Percentiles rank a stretch among this genome's conserved stretches.
These are phyloP conservation scores for Aspergillus sergii DNA, from an alignment of 2,329 filamentous ascomycete species.

Conservation along the genomic window DNA sequence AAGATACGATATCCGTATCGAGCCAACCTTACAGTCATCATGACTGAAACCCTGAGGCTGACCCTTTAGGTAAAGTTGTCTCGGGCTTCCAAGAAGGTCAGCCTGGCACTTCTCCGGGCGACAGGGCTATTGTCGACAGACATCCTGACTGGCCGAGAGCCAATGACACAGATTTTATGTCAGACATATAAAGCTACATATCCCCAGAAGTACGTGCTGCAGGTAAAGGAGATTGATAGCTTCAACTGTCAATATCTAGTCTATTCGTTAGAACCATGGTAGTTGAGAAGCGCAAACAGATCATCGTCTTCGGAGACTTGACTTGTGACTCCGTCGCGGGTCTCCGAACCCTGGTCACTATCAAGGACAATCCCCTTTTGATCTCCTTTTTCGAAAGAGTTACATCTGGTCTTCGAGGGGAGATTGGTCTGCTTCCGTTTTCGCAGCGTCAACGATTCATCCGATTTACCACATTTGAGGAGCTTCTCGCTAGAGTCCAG, in stretches of 20 bases:
- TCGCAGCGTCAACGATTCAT: slow-evolving; percentile 11
- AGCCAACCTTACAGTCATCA: slow-evolving; percentile 1
- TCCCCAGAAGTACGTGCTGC: neutral
- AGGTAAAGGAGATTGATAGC: neutral
- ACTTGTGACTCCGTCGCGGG: neutral
- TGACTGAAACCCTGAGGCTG: neutral
- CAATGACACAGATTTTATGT: neutral
- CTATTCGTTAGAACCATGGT: neutral
- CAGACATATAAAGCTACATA: neutral
- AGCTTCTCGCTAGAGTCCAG: neutral
- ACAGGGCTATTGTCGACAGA: neutral
- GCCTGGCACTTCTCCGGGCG: neutral
- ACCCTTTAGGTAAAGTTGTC: neutral
- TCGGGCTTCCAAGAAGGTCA: neutral
- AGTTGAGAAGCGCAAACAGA: neutral
- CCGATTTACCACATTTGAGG: slow-evolving; percentile 10
- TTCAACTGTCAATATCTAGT: neutral
- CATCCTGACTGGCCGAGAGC: neutral
- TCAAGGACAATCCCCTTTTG: slow-evolving; percentile 11
- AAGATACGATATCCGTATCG: neutral
- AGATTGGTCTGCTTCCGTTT: slow-evolving; percentile 6
- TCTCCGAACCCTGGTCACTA: neutral
- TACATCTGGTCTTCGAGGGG: slow-evolving; percentile 4
- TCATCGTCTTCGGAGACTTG: neutral
- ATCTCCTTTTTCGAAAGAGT: slow-evolving; percentile 10